Percentiles rank a stretch among this genome's conserved stretches.
Conservation (phyloP, 345 rosid species). For the Dovyalis caffra region DNA sequence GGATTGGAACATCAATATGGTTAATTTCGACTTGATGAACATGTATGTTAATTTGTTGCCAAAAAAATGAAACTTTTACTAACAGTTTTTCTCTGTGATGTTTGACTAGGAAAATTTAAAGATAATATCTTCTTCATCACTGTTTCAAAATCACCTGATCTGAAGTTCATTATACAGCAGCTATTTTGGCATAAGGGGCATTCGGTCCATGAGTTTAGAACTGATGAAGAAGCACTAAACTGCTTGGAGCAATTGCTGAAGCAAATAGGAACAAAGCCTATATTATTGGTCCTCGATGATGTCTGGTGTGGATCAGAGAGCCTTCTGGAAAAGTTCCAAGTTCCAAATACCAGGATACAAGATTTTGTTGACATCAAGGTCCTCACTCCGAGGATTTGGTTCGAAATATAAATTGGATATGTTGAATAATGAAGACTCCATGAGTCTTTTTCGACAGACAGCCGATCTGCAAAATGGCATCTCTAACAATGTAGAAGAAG, state of each 20-base stretch:
- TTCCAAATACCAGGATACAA: constrained; percentile 14
- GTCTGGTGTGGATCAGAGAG: constrained; percentile 38
- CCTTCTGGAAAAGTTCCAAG: constrained; percentile 16
- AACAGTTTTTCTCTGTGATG: too few species aligned
- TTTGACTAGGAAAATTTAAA: constrained; percentile 41
- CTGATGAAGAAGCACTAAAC: constrained; percentile 30
- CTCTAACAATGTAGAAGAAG: constrained; percentile 7
- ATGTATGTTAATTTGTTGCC: too few species aligned
- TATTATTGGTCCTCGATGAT: constrained; percentile 69
- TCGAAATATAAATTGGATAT: constrained; percentile 11
- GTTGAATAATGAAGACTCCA: constrained; percentile 14
- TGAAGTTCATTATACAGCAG: constrained; percentile 33
- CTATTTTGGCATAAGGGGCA: constrained; percentile 28
- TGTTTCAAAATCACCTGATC: constrained; percentile 44
- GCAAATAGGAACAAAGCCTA: constrained; percentile 21
- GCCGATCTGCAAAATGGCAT: constrained; percentile 2
- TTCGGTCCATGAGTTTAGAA: constrained; percentile 12
- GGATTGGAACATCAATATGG: too few species aligned
- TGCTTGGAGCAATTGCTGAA: constrained; percentile 27
- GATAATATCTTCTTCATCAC: constrained; percentile 49
- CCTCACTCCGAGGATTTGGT: constrained; percentile 13
- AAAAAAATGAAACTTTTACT: too few species aligned
- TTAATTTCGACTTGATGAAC: too few species aligned
- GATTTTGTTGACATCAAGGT: constrained; percentile 28
- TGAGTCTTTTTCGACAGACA: constrained; percentile 17